A percentile compares a stretch with the other conserved stretches of the same genome.
Evolutionary conservation across 2,329 filamentous ascomycete species (phyloP).

Genomic region (Exophiala viscosa): DNA sequence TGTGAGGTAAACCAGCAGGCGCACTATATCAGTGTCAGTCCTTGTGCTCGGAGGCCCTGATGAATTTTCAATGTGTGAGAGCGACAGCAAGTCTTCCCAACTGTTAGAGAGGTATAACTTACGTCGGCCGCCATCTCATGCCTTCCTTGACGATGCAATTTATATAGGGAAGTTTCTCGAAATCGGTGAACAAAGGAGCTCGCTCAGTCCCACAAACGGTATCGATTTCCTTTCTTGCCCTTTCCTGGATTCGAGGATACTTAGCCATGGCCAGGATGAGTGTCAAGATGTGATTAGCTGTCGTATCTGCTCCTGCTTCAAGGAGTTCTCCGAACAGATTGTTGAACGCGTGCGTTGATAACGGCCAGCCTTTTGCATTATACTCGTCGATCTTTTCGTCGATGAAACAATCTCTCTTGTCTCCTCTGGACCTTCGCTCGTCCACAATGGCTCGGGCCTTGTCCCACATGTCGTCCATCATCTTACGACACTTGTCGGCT

Average conservation of each 20-base stretch:
- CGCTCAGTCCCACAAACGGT: neutral
- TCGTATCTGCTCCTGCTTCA: conserved; percentile 14
- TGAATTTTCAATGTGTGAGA: too few relatives aligned
- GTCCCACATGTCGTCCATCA: conserved; percentile 41
- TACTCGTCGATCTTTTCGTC: conserved; percentile 39
- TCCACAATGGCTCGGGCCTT: conserved; percentile 35
- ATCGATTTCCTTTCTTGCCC: neutral
- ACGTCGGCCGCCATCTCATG: too few relatives aligned
- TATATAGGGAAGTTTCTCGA: too few relatives aligned
- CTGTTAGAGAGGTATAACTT: too few relatives aligned
- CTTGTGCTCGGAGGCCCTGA: too few relatives aligned
- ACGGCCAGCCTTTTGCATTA: neutral
- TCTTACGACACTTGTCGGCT: conserved; percentile 34
- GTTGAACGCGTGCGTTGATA: neutral
- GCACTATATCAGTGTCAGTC: too few relatives aligned
- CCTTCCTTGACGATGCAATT: too few relatives aligned
- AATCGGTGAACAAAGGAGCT: too few relatives aligned
- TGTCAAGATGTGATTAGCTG: neutral
- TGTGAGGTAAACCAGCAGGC: neutral
- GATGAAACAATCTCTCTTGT: conserved; percentile 33
- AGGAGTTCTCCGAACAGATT: conserved; percentile 9
- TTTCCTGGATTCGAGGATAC: neutral
- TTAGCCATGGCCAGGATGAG: neutral
- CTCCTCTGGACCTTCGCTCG: conserved; percentile 30
- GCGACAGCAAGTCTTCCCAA: too few relatives aligned